Evolutionary conservation across 495 filamentous ascomycete genomes (phyloP).

Genomic region (Pseudomonodictys pantanalensis): DNA sequence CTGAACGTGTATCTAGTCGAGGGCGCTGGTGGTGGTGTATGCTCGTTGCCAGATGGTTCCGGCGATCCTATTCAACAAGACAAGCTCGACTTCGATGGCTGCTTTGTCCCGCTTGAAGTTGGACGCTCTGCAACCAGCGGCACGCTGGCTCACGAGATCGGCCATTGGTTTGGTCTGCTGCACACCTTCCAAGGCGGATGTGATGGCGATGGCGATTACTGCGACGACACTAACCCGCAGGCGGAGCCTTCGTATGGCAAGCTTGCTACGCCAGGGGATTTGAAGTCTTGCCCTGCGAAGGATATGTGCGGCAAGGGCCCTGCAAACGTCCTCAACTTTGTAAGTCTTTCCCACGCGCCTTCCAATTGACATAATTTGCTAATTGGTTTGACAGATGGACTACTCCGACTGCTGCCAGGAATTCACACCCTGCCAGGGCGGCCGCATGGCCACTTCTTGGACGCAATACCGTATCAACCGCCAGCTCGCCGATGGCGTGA

Average conservation of each 20-base stretch:
- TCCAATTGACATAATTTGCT: neutral
- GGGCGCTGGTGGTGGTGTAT: constrained; percentile 21
- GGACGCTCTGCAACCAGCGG: constrained; percentile 1
- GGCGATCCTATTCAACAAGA: constrained; percentile 8
- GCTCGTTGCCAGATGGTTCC: constrained; percentile 6
- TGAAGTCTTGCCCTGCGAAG: constrained; percentile 46
- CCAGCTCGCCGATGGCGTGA: constrained; percentile 3
- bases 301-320: constrained; percentile 48
- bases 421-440: constrained; percentile 29
- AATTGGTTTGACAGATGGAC: constrained; percentile 16
- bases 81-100: constrained; percentile 19
- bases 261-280: constrained; percentile 10
- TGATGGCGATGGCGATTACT: constrained; percentile 49
- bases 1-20: constrained; percentile 38
- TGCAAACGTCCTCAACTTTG: constrained; percentile 52
- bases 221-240: constrained; percentile 54
- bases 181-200: constrained; percentile 54
- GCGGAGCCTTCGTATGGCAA: constrained; percentile 47
- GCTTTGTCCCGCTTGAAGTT: constrained; percentile 14
- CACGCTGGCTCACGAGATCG: constrained; percentile 38
- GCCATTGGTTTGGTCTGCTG: constrained; percentile 59
- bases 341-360: neutral
- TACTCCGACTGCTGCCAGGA: constrained; percentile 26
- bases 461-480: neutral
- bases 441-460: constrained; percentile 11